Evolutionary conservation across 345 rosid genomes (phyloP), one percentile per base, ranked within the genome.

Genomic region (Citrus mangshanensis): DNA sequence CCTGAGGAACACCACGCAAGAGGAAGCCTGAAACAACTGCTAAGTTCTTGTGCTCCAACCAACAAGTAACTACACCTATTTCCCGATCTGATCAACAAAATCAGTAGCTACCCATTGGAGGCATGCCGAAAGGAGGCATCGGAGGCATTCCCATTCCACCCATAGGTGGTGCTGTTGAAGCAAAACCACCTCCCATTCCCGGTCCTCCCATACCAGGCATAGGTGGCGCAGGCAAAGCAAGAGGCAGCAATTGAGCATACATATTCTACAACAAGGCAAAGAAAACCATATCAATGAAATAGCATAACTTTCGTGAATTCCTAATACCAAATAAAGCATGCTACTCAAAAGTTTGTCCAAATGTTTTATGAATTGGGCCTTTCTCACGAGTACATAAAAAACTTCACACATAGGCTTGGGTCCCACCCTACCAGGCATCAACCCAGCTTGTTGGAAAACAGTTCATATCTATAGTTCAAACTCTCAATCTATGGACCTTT

Each of bases 241-340:
- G 93, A 38, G 98, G 98, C 80, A 94, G 81, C 79, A 94, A 81
- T 73, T 94, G 98, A 6, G 98, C 97, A 78, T 94, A 93, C 98
- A 94, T 94, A 79, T 93, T 93, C 98, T 94, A 91, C 82, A 68
- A 67, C 25, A 74, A 46, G 35, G 65, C 37, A 67, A 54, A 74
- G 32, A 62, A 58, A 58, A 58, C 18, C 54, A 2, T n/a, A 69
- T 38, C 51, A 40, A 54, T 49, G 16, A 65, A 76, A 38, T n/a
- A 3, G n/a, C 32, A 22, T 9, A 16, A 32, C 49, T 40, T 66
- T 35, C 0, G 64, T 3, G 19, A n/a, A 59, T 13, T 59, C 76
- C 24, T 6, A 14, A 18, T 22, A 21, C 54, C 8, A 14, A n/a
- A 56, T 1, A 34, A 13, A 58, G 51, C 54, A 14, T 28, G 58